Percentiles rank a stretch among this genome's conserved stretches.
Conservation (phyloP, 2,329 filamentous ascomycete species). For the Pseudopyricularia javanii region DNA sequence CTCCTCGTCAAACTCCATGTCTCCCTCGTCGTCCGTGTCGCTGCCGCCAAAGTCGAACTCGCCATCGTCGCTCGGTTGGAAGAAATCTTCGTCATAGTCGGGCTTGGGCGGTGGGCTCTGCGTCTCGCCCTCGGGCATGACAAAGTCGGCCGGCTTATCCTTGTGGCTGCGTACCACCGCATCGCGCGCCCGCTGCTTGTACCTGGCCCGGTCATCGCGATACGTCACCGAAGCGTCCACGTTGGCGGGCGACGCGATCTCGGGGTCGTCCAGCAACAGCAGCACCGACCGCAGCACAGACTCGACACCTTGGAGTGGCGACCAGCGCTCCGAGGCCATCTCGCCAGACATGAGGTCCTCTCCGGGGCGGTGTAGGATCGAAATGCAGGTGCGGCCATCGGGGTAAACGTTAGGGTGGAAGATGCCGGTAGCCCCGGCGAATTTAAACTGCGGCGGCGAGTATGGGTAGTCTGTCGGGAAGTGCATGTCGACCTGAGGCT, state of each 20-base stretch:
- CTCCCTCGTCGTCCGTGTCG: constrained; percentile 47
- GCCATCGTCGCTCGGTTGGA: constrained; percentile 65
- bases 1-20: constrained; percentile 45
- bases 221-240: constrained; percentile 85
- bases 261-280: constrained; percentile 83
- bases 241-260: constrained; percentile 87
- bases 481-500: constrained; percentile 61
- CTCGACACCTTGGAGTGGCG: constrained; percentile 85
- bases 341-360: constrained; percentile 91
- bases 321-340: constrained; percentile 82
- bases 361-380: constrained; percentile 84
- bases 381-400: constrained; percentile 88
- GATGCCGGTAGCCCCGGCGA: constrained; percentile 49
- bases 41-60: constrained; percentile 63
- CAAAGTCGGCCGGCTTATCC: constrained; percentile 68
- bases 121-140: constrained; percentile 67
- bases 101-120: constrained; percentile 48
- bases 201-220: constrained; percentile 57
- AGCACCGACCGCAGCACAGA: constrained; percentile 89
- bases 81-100: constrained; percentile 70
- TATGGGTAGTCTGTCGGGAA: constrained; percentile 88
- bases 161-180: constrained; percentile 62
- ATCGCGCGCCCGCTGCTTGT: constrained; percentile 56
- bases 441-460: constrained; percentile 78
- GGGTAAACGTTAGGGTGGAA: constrained; percentile 91